Evolutionary conservation across 768 basidiomycete species (phyloP), one percentile per base, ranked within the genome.

Genomic region (Suillus cothurnatus): DNA sequence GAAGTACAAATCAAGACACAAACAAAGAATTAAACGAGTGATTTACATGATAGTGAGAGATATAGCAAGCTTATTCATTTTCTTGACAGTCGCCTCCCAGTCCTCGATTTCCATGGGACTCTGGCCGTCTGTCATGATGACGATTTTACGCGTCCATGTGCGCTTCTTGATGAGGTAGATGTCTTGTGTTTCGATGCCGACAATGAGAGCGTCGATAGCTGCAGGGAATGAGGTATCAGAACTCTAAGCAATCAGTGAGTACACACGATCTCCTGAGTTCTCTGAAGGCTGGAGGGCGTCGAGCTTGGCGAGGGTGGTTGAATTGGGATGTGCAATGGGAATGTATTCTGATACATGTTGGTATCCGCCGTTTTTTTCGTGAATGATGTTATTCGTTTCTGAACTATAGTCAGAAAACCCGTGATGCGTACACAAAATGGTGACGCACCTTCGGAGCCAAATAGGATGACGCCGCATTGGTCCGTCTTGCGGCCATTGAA

Each of bases 401-500:
- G 61, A 59, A 45, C 14, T 47, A 53, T 66, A 14, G 12, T 50
- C 15, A 28, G 31, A 8, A 38, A 23, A 12, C 53, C 36, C 53
- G 26, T 45, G 8, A 26, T 28, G 28, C 34, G 49, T 19, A 38
- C 41, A 31, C 36, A 32, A 49, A n/a, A 23, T n/a, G 60, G 38
- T 61, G 14, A 58, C 70, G 60, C 34, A 86, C 94, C 86, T 75
- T 93, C 88, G 2, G 90, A 87, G n/a, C 94, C 96, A 71, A 94
- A 95, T 3, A 90, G 77, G 56, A 97, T 84, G 34, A 98, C 86
- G n/a, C 94, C 93, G 73, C 94, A 94, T 72, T 94, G 89, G 72
- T 97, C 96, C 12, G 96, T 98, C 81, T 97, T 97, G 49, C 96
- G 84, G 17, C 90, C 92, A 69, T 92, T 88, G 73, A 89, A 95